phyloP scores from a whole-genome alignment of 305 asterid genomes.

The Ajuga reptans region DNA sequence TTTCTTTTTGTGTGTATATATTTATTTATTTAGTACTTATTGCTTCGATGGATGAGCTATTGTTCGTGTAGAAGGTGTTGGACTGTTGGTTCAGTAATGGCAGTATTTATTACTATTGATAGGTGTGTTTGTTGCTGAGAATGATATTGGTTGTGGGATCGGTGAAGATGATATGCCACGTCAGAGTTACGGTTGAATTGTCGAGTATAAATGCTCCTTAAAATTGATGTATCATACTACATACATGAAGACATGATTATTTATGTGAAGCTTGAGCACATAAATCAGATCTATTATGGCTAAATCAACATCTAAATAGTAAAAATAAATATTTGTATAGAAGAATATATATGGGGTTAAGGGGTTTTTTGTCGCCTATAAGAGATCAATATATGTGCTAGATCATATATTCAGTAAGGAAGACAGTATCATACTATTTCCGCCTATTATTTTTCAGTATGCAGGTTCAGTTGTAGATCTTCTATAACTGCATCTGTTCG shows the following conservation, averaged over 20 bases:
- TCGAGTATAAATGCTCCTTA: not conserved
- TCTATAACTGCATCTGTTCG: not conserved
- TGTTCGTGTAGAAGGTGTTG: too few species aligned
- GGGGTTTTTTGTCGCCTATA: not conserved
- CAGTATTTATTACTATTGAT: not conserved
- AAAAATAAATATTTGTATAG: too few species aligned
- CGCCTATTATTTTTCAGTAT: not conserved
- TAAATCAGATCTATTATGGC: not conserved
- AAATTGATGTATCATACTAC: not conserved
- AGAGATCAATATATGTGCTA: not conserved
- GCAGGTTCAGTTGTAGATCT: not conserved
- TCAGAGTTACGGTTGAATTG: too few species aligned
- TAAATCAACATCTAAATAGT: too few species aligned
- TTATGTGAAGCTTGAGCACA: not conserved
- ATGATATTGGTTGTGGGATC: not conserved
- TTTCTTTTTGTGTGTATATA: not conserved
- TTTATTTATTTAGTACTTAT: slow-evolving; percentile 7
- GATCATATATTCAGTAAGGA: not conserved
- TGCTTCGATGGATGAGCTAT: not conserved
- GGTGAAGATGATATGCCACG: not conserved
- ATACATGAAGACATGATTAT: not conserved
- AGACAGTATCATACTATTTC: not conserved
- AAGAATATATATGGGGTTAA: not conserved
- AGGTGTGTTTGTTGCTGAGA: not conserved
- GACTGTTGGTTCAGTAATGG: not conserved